Evolutionary conservation across 1,284 basidiomycete species (phyloP).

Genomic region (Stygiomarasmius scandens): DNA sequence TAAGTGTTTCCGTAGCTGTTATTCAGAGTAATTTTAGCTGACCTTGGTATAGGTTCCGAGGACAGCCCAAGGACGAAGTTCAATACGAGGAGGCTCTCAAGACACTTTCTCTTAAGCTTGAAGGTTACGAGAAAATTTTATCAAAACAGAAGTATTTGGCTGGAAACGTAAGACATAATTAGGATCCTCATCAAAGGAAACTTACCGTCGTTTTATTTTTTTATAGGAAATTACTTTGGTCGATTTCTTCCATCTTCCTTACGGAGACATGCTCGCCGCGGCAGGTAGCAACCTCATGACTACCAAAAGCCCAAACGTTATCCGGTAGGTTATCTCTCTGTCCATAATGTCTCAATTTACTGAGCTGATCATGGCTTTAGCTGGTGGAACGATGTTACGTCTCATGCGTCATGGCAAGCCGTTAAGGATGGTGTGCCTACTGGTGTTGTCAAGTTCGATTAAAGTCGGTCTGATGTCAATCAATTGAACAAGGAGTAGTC

Average conservation of each 20-base stretch:
- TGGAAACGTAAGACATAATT: constrained; percentile 50
- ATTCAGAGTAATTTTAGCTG: too few species aligned
- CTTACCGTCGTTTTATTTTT: not conserved
- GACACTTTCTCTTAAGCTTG: constrained; percentile 40
- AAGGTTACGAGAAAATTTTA: constrained; percentile 55
- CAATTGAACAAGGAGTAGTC: too few species aligned
- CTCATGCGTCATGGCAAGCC: constrained; percentile 39
- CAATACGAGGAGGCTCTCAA: constrained; percentile 34
- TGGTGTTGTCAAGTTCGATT: not conserved
- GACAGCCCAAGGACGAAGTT: constrained; percentile 29
- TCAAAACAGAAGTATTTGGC: constrained; percentile 53
- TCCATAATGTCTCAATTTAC: too few species aligned
- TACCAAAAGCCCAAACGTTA: constrained; percentile 32
- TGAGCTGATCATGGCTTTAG: constrained; percentile 20
- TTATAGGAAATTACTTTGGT: constrained; percentile 36
- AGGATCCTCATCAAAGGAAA: too few species aligned
- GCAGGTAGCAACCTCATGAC: constrained; percentile 30
- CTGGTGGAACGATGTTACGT: constrained; percentile 40
- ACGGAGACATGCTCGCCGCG: constrained; percentile 26
- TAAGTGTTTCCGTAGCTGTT: too few species aligned
- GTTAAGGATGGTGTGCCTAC: constrained; percentile 28
- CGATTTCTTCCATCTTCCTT: constrained; percentile 39
- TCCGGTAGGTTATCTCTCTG: constrained; percentile 28
- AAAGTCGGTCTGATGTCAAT: too few species aligned
- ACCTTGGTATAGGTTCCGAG: constrained; percentile 32